Conservation (phyloP, 2,329 filamentous ascomycete genomes). For the Xylariales sp. region DNA sequence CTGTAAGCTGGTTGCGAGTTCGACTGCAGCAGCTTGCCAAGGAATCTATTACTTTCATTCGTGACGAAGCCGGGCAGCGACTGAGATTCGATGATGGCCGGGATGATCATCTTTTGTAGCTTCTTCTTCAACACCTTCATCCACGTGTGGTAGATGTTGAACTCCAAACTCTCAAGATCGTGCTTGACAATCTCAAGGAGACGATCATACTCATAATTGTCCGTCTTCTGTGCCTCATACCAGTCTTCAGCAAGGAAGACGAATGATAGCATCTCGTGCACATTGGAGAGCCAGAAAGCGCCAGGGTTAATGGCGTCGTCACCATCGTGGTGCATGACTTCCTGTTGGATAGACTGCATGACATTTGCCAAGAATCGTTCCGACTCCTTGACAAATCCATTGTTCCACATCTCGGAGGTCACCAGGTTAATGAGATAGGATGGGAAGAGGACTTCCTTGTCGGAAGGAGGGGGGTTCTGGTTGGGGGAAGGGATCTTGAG, state of each 20-base stretch:
- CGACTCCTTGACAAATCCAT: slow-evolving; percentile 98
- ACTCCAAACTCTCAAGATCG: slow-evolving; percentile 94
- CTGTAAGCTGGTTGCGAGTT: slow-evolving; percentile 94
- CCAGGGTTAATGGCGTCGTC: slow-evolving; percentile 96
- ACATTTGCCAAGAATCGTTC: slow-evolving; percentile 98
- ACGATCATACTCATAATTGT: slow-evolving; percentile 98
- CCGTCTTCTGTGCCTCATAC: slow-evolving; percentile 99
- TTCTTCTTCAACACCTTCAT: slow-evolving; percentile 99
- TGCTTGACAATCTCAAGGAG: slow-evolving; percentile 98
- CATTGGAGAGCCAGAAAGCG: slow-evolving; percentile 98
- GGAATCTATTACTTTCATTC: slow-evolving; percentile 96
- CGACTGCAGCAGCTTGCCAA: slow-evolving; percentile 90
- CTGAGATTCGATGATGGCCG: slow-evolving; percentile 97
- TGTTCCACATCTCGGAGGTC: slow-evolving; percentile 99
- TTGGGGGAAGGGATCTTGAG: slow-evolving; percentile 91
- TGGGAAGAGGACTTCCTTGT: slow-evolving; percentile 98
- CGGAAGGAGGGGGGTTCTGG: slow-evolving; percentile 82
- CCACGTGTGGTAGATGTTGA: slow-evolving; percentile 99
- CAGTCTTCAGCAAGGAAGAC: slow-evolving; percentile 98
- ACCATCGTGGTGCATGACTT: slow-evolving; percentile 98
- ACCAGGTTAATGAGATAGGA: slow-evolving; percentile 98
- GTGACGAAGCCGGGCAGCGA: slow-evolving; percentile 97
- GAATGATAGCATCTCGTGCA: slow-evolving; percentile 99
- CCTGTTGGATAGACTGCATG: slow-evolving; percentile 99
- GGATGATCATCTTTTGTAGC: slow-evolving; percentile 98